Evolutionary conservation across 306 rosid genomes (phyloP).

Genomic region (Spatholobus suberectus): DNA sequence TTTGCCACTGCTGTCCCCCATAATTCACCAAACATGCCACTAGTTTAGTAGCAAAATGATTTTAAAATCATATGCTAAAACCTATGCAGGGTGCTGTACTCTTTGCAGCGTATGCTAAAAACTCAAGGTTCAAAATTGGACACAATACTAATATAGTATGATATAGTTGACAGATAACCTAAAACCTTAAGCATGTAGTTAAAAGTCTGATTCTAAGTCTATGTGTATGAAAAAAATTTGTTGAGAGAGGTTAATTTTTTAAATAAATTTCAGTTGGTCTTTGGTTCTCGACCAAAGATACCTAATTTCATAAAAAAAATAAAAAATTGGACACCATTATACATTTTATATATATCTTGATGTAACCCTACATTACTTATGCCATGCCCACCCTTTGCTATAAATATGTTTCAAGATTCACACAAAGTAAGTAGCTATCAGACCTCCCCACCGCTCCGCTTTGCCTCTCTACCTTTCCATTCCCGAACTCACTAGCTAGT

Average conservation of each 20-base stretch:
- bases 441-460: not conserved
- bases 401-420: conserved; percentile 49
- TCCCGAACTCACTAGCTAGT: not conserved
- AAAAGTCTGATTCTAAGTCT: too few species aligned
- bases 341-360: not conserved
- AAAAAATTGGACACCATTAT: too few species aligned
- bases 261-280: too few species aligned
- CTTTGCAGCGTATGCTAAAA: conserved; percentile 12
- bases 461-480: conserved; percentile 4
- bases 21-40: conserved; percentile 41
- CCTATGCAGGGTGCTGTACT: conserved; percentile 4
- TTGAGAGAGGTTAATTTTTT: too few species aligned
- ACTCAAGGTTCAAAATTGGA: conserved; percentile 15
- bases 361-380: conserved; percentile 23
- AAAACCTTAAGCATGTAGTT: too few species aligned
- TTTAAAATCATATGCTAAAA: not conserved
- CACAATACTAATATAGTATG: too few species aligned
- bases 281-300: too few species aligned
- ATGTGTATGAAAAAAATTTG: too few species aligned
- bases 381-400: conserved; percentile 32
- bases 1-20: conserved; percentile 7
- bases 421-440: conserved; percentile 20
- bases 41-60: not conserved
- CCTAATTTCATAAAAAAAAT: too few species aligned
- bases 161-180: too few species aligned